Percentiles rank a stretch among this genome's conserved stretches.
phyloP scores from a whole-genome alignment of 352 stramenopile genomes.

The Pythium graminicola region DNA sequence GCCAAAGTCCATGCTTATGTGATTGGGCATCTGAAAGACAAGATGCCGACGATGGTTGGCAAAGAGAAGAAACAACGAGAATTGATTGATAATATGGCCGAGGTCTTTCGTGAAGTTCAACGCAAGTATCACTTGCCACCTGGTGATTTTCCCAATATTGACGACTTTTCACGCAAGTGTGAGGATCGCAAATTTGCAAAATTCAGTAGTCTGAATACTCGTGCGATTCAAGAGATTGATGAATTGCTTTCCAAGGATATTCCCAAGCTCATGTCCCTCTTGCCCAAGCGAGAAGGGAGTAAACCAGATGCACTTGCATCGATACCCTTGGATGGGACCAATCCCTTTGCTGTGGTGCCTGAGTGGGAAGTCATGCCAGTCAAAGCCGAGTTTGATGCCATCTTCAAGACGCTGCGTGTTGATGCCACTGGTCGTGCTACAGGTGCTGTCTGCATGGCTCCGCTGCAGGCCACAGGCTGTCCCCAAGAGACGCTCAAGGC shows the following conservation, averaged over 20 bases:
- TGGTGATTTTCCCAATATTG: slow-evolving; percentile 92
- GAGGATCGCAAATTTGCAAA: slow-evolving; percentile 86
- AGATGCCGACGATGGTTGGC: slow-evolving; percentile 96
- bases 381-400: slow-evolving; percentile 76
- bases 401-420: slow-evolving; percentile 67
- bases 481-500: slow-evolving; percentile 63
- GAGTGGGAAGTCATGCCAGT: slow-evolving; percentile 65
- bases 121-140: slow-evolving; percentile 95
- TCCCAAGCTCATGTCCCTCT: slow-evolving; percentile 84
- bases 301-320: slow-evolving; percentile 6
- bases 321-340: slow-evolving; percentile 19
- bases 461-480: slow-evolving; percentile 58
- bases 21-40: slow-evolving; percentile 92
- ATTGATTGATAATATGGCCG: slow-evolving; percentile 91
- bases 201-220: slow-evolving; percentile 91
- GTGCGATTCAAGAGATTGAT: slow-evolving; percentile 96
- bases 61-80: slow-evolving; percentile 97
- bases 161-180: slow-evolving; percentile 83
- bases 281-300: slow-evolving; percentile 52
- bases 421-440: slow-evolving; percentile 52
- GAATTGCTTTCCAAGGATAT: slow-evolving; percentile 97
- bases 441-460: slow-evolving; percentile 71
- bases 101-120: slow-evolving; percentile 96
- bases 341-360: slow-evolving; percentile 32
- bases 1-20: slow-evolving; percentile 97